Evolutionary conservation across 768 basidiomycete species (phyloP), one percentile per base, ranked within the genome.

Genomic region (Russula emetica): DNA sequence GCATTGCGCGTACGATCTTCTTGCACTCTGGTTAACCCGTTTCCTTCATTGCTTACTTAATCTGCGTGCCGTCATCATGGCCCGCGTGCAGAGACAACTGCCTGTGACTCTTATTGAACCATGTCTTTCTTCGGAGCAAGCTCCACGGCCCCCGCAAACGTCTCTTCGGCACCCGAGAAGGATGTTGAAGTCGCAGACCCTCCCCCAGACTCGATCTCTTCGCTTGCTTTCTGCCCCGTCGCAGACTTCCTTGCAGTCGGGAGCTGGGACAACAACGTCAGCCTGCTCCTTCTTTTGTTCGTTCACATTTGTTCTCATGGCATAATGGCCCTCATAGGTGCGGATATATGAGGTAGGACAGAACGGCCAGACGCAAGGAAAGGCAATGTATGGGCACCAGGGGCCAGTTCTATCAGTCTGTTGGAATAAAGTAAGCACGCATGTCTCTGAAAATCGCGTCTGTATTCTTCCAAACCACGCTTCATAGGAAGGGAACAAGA

Each of bases 211-310:
- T 92, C 92, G 14, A 90, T 96, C 65, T 95, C 93, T 2, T 83
- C 85, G 2, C 74, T 98, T 56, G 76, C 88, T 1, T 98, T 95
- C 77, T 94, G 91, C 0, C 83, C 88, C 7, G 86, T 84, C 20
- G 89, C 89, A 10, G 92, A 96, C 72, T 90, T 92, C 72, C 82
- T 98, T 28, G 94, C 95, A 10, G 94, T 95, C 14, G 94, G 86
- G 60, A 90, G 88, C 69, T 98, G 96, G 96, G 90, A 92, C 71
- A 94, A 93, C 72, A 91, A 91, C 75, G 94, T 94, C 38, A 52
- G 54, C 68, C 49, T 84, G 55, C 22, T 26, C n/a, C 40, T 22
- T 24, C 6, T 28, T n/a, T 16, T 55, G 11, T 56, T 47, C 52
- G 3, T 36, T 36, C 18, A 1, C 10, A 47, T 38, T 40, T 47